phyloP scores from a whole-genome alignment of 129 eudicot species.

The Chrysanthemum makinoi region DNA sequence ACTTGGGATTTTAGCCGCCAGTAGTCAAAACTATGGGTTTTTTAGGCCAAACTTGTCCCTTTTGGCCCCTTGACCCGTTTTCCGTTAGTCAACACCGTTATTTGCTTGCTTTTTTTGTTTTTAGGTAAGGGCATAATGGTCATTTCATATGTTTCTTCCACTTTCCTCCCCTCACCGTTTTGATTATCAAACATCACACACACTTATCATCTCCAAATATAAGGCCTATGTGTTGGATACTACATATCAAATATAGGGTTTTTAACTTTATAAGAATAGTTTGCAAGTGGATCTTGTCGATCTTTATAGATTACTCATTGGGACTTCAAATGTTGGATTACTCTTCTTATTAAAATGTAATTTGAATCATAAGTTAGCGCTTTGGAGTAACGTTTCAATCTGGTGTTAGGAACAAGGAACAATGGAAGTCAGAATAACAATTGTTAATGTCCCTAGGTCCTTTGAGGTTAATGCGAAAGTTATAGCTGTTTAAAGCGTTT shows the following conservation, averaged over 20 bases:
- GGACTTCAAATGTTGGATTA: neutral
- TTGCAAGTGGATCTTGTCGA: neutral
- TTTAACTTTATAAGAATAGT: neutral
- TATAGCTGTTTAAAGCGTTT: neutral
- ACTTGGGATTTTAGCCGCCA: no score
- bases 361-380: neutral
- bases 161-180: no score
- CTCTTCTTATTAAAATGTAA: neutral
- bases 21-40: no score
- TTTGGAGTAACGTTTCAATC: neutral
- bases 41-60: no score
- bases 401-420: neutral
- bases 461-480: neutral
- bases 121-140: no score
- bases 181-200: no score
- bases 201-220: no score
- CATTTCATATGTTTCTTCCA: no score
- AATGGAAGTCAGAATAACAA: neutral
- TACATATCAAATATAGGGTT: neutral
- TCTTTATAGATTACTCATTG: neutral
- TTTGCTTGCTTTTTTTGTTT: no score
- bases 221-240: constrained; percentile 19
- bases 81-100: no score
- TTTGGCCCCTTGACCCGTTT: no score
- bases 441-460: neutral